Percentiles rank a stretch among this genome's conserved stretches.
phyloP scores from a whole-genome alignment of 345 rosid genomes.

The Anastatica hierochuntica region DNA sequence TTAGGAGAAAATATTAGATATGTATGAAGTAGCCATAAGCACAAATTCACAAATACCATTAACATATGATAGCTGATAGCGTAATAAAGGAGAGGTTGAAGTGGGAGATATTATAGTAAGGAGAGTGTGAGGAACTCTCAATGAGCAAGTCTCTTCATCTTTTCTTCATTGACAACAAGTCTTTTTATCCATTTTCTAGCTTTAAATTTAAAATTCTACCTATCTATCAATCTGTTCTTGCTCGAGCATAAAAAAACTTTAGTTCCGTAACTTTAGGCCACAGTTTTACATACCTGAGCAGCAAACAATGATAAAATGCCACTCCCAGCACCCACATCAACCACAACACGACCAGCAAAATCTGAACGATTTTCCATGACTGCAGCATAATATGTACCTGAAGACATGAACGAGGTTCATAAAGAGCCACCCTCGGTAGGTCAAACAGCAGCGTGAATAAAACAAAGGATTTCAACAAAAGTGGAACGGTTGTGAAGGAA shows the following conservation, averaged over 20 bases:
- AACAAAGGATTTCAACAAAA: neutral
- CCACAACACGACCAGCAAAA: conserved; percentile 82
- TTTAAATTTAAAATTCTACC: too few species aligned
- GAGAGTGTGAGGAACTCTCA: too few species aligned
- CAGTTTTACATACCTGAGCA: conserved; percentile 59
- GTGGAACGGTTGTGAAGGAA: neutral
- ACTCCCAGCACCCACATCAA: conserved; percentile 99
- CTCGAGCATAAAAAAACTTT: conserved; percentile 1
- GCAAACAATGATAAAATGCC: conserved; percentile 97
- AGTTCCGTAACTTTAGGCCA: neutral
- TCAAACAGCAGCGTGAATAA: neutral
- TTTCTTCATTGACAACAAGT: too few species aligned
- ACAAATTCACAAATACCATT: conserved; percentile 3
- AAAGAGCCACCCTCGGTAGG: neutral
- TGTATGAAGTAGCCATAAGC: conserved; percentile 1
- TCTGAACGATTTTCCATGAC: conserved; percentile 90
- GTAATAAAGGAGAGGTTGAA: neutral
- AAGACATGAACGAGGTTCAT: conserved; percentile 11
- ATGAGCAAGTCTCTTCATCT: too few species aligned
- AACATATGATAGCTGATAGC: neutral
- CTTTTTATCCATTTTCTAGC: too few species aligned
- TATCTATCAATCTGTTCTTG: conserved; percentile 3
- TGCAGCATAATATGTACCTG: conserved; percentile 98
- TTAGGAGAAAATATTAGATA: conserved; percentile 1
- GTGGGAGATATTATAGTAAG: neutral